A percentile compares a stretch with the other conserved stretches of the same genome.
phyloP scores from a whole-genome alignment of 2,329 filamentous ascomycete species.

The Epichloe scottii region DNA sequence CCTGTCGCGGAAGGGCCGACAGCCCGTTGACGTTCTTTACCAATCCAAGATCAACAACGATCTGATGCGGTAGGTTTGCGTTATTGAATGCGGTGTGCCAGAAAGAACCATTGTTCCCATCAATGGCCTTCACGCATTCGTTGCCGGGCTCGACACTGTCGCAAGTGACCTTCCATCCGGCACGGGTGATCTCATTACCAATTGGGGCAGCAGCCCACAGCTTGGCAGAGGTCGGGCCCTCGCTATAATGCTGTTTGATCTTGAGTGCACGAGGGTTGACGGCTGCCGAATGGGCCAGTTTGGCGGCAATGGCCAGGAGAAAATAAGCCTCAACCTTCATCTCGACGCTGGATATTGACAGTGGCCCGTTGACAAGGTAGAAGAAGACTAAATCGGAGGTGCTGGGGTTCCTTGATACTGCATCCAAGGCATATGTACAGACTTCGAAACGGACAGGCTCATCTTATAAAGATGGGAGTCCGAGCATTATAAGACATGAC shows the following conservation, averaged over 20 bases:
- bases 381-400: not conserved
- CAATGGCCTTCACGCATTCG: conserved; percentile 16
- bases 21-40: conserved; percentile 16
- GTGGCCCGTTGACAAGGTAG: not conserved
- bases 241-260: conserved; percentile 1
- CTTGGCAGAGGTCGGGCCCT: not conserved
- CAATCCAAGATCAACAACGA: conserved; percentile 19
- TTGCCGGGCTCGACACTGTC: conserved; percentile 16
- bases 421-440: no score
- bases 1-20: conserved; percentile 18
- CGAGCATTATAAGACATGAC: no score
- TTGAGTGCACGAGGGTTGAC: not conserved
- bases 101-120: conserved; percentile 16
- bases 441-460: no score
- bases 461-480: no score
- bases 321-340: not conserved
- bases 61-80: conserved; percentile 14
- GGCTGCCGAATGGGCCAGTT: not conserved
- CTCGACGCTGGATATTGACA: not conserved
- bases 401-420: no score
- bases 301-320: not conserved
- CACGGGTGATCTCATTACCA: conserved; percentile 4
- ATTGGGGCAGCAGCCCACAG: conserved; percentile 3
- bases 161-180: conserved; percentile 16
- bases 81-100: conserved; percentile 15